phyloP scores from a whole-genome alignment of 495 filamentous ascomycete genomes.

The Cercophora scortea region DNA sequence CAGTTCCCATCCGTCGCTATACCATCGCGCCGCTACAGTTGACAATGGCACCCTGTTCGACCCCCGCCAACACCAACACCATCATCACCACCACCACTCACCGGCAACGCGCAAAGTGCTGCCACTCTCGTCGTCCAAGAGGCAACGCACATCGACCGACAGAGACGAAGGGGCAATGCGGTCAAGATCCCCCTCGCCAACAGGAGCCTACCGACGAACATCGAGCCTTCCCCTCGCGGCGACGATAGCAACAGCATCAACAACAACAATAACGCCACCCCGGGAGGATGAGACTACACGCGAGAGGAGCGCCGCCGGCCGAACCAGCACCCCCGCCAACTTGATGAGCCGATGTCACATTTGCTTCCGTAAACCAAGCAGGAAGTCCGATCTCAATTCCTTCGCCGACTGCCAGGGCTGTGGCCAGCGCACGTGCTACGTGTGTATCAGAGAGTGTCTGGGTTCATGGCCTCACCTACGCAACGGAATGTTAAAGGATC shows the following conservation, averaged over 20 bases:
- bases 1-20: slow-evolving; percentile 8
- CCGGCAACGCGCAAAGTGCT: slow-evolving; percentile 21
- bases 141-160: slow-evolving; percentile 9
- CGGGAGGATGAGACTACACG: too few species aligned
- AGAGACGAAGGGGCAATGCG: slow-evolving; percentile 3
- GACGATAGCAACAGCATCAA: slow-evolving; percentile 1
- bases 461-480: slow-evolving; percentile 20
- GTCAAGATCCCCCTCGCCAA: slow-evolving; percentile 5
- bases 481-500: neutral
- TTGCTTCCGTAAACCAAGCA: slow-evolving; percentile 38
- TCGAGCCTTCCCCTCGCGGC: too few species aligned
- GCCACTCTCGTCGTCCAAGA: slow-evolving; percentile 27
- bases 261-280: neutral
- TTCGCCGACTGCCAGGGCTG: slow-evolving; percentile 41
- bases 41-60: too few species aligned
- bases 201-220: neutral
- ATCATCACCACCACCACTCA: slow-evolving; percentile 5
- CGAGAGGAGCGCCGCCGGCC: too few species aligned
- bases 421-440: slow-evolving; percentile 37
- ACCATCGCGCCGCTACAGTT: neutral
- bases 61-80: too few species aligned
- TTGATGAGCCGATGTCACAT: slow-evolving; percentile 39
- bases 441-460: slow-evolving; percentile 40
- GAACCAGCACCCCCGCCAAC: neutral
- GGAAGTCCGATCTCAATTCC: slow-evolving; percentile 40